Evolutionary conservation across 2,329 filamentous ascomycete genomes (phyloP).

Genomic region (Parascedosporium putredinis): DNA sequence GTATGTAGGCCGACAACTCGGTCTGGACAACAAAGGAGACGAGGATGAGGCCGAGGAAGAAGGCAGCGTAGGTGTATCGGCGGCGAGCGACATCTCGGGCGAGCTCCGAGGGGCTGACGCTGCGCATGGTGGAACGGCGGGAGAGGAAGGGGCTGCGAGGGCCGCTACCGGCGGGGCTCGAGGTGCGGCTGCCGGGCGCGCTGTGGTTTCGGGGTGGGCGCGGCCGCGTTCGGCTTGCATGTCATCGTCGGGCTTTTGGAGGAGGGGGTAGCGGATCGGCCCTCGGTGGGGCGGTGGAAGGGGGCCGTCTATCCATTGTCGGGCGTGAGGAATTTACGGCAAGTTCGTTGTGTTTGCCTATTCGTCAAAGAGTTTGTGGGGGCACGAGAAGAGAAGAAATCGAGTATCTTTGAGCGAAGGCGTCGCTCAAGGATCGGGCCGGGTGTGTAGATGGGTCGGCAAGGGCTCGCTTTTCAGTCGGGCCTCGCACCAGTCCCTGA

Average conservation of each 20-base stretch:
- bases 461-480: conserved; percentile 2
- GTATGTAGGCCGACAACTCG: conserved; percentile 89
- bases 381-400: not conserved
- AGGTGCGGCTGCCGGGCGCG: not conserved
- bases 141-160: conserved; percentile 6
- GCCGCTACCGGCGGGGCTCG: not conserved
- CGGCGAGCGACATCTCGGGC: conserved; percentile 46
- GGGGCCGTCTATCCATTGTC: conserved; percentile 23
- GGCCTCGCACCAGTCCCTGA: conserved; percentile 3
- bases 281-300: conserved; percentile 34
- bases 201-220: not conserved
- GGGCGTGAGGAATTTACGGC: too few relatives aligned
- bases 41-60: conserved; percentile 75
- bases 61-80: conserved; percentile 77
- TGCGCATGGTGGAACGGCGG: conserved; percentile 60
- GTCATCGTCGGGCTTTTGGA: conserved; percentile 23
- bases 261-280: conserved; percentile 31
- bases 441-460: not conserved
- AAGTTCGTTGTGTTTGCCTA: too few relatives aligned
- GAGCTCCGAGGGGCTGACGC: conserved; percentile 55
- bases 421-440: not conserved
- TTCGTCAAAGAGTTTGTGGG: not conserved
- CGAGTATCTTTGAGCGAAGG: not conserved
- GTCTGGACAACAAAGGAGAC: conserved; percentile 89
- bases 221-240: conserved; percentile 16